These are phyloP conservation scores for Guillardia theta DNA, from an alignment of 78 protist genomes.

Conservation along the genomic window DNA sequence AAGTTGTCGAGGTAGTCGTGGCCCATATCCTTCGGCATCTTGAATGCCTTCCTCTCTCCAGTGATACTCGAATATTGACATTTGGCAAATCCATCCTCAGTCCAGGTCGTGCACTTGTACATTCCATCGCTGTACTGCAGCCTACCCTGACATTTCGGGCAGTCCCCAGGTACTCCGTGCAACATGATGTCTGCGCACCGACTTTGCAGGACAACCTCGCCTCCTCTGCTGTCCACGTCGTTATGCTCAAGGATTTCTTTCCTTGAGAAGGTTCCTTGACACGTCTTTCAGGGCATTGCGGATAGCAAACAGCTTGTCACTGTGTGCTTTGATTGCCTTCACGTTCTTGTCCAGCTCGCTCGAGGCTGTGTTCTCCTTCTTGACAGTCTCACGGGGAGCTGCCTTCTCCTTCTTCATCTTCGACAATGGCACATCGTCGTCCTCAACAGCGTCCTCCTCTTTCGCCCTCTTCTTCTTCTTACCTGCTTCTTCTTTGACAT, in stretches of 20 bases:
- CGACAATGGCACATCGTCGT: too few species aligned
- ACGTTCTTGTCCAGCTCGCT: too few species aligned
- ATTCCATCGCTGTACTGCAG: not conserved
- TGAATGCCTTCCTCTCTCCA: not conserved
- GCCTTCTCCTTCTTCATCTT: too few species aligned
- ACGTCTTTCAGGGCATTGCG: not conserved
- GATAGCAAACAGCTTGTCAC: not conserved
- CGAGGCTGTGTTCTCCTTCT: too few species aligned
- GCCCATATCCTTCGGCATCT: not conserved
- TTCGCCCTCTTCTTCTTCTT: too few species aligned
- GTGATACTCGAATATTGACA: not conserved
- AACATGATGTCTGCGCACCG: not conserved
- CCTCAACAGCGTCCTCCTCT: too few species aligned
- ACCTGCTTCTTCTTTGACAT: too few species aligned
- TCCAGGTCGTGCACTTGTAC: not conserved
- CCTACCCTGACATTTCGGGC: slow-evolving; percentile 3
- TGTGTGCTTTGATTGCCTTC: not conserved
- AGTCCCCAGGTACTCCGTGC: slow-evolving; percentile 9
- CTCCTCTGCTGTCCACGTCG: not conserved
- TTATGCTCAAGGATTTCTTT: not conserved
- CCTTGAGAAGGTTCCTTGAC: not conserved
- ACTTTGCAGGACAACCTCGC: not conserved
- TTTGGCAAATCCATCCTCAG: not conserved
- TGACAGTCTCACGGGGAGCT: too few species aligned
- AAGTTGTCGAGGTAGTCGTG: not conserved